Evolutionary conservation across 163 green algal genomes (phyloP).

Genomic region (Chlorella variabilis): DNA sequence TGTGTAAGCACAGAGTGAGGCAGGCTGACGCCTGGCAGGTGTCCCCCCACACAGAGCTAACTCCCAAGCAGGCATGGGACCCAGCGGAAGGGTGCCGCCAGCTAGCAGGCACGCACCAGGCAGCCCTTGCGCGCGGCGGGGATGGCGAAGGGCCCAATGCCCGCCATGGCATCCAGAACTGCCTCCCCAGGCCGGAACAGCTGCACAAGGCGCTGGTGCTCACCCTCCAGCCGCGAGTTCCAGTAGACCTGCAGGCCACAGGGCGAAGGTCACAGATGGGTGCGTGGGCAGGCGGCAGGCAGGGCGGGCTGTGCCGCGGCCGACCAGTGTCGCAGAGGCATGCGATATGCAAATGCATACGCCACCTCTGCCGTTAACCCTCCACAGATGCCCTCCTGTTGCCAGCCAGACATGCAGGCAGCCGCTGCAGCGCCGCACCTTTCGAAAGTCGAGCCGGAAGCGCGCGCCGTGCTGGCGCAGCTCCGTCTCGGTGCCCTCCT

Average conservation of each 20-base stretch:
- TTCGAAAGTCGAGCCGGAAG: slow-evolving; percentile 91
- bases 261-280: no score
- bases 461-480: slow-evolving; percentile 86
- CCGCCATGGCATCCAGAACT: slow-evolving; percentile 94
- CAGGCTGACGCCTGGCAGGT: no score
- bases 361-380: no score
- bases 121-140: slow-evolving; percentile 85
- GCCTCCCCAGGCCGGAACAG: slow-evolving; percentile 69
- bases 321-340: no score
- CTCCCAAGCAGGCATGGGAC: no score
- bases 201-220: slow-evolving; percentile 91
- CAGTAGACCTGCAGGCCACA: slow-evolving; percentile 95
- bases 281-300: no score
- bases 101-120: slow-evolving; percentile 54
- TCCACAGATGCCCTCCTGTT: no score
- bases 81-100: no score
- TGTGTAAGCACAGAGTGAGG: neutral
- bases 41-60: no score
- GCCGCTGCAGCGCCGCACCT: slow-evolving; percentile 69
- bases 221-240: slow-evolving; percentile 96
- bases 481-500: slow-evolving; percentile 62
- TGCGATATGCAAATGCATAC: no score
- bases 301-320: no score
- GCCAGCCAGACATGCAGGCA: no score
- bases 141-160: slow-evolving; percentile 97